These are phyloP conservation scores for Irpex lacteus DNA, from an alignment of 1,284 basidiomycete species.

Conservation along the genomic window DNA sequence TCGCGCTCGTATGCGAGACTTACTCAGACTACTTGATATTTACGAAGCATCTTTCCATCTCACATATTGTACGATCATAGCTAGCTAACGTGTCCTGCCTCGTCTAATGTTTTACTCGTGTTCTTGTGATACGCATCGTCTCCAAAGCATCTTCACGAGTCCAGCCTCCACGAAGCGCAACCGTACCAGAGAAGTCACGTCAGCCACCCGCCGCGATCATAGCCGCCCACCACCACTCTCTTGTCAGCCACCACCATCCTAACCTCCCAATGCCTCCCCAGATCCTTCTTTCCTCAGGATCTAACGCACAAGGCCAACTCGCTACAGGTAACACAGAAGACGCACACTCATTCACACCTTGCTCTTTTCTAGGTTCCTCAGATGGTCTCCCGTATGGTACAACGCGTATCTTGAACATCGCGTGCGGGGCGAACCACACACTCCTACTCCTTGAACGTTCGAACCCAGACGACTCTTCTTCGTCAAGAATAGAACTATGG, in stretches of 20 bases:
- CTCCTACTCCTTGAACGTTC: conserved; percentile 44
- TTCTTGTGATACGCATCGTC: too few relatives aligned
- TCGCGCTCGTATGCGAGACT: too few relatives aligned
- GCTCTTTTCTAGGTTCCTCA: conserved; percentile 34
- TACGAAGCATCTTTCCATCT: too few relatives aligned
- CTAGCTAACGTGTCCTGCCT: too few relatives aligned
- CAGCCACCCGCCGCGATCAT: background rate
- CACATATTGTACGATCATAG: too few relatives aligned
- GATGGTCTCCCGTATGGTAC: conserved; percentile 24
- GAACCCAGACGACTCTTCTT: conserved; percentile 12
- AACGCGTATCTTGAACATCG: conserved; percentile 40
- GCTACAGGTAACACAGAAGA: conserved; percentile 58
- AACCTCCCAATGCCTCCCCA: background rate
- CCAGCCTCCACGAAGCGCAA: too few relatives aligned
- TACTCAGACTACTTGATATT: too few relatives aligned
- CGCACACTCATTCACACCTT: conserved; percentile 49
- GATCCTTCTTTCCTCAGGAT: conserved; percentile 54
- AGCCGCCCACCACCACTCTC: background rate
- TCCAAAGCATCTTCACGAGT: too few relatives aligned
- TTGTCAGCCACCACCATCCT: background rate
- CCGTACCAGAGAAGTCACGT: too few relatives aligned
- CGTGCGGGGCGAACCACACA: conserved; percentile 66
- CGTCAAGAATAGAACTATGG: conserved; percentile 48
- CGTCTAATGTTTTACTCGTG: too few relatives aligned
- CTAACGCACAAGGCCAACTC: conserved; percentile 78